Evolutionary conservation across 2,329 filamentous ascomycete species (phyloP).

Genomic region (Neodidymelliopsis sp.): DNA sequence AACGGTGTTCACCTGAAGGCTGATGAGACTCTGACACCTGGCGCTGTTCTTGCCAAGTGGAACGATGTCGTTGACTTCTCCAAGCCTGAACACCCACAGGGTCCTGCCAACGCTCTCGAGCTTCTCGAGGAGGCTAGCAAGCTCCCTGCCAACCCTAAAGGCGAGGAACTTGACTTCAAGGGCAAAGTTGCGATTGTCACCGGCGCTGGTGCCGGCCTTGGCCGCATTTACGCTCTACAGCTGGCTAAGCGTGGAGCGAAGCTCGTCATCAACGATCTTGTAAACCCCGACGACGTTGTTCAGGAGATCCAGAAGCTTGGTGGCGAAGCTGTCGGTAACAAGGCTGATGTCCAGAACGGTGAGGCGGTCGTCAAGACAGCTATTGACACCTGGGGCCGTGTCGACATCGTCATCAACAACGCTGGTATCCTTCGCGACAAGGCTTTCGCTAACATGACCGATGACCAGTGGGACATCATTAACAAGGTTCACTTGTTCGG

Average conservation of each 20-base stretch:
- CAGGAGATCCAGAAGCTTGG: constrained; percentile 90
- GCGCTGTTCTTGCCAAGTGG: constrained; percentile 90
- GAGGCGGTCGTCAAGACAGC: constrained; percentile 90
- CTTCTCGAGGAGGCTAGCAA: constrained; percentile 58
- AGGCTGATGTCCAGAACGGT: constrained; percentile 91
- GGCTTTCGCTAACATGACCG: constrained; percentile 97
- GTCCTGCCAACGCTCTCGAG: constrained; percentile 85
- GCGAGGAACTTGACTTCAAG: constrained; percentile 46
- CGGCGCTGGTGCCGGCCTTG: constrained; percentile 66
- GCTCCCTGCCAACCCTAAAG: constrained; percentile 42
- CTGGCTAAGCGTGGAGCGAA: constrained; percentile 85
- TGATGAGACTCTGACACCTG: constrained; percentile 86
- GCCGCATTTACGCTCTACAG: constrained; percentile 86
- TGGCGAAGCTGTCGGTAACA: constrained; percentile 89
- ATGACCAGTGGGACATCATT: constrained; percentile 90
- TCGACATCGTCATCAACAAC: constrained; percentile 98
- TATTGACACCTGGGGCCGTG: constrained; percentile 89
- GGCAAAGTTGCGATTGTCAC: constrained; percentile 50
- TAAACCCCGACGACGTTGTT: constrained; percentile 88
- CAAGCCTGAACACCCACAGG: constrained; percentile 79
- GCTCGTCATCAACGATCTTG: constrained; percentile 95
- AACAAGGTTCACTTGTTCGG: constrained; percentile 91
- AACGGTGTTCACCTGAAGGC: constrained; percentile 88
- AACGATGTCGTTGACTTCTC: constrained; percentile 86
- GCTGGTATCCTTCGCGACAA: constrained; percentile 97